Conservation (phyloP, 805 yeast genomes). For the Jamesozyma rosinii region DNA sequence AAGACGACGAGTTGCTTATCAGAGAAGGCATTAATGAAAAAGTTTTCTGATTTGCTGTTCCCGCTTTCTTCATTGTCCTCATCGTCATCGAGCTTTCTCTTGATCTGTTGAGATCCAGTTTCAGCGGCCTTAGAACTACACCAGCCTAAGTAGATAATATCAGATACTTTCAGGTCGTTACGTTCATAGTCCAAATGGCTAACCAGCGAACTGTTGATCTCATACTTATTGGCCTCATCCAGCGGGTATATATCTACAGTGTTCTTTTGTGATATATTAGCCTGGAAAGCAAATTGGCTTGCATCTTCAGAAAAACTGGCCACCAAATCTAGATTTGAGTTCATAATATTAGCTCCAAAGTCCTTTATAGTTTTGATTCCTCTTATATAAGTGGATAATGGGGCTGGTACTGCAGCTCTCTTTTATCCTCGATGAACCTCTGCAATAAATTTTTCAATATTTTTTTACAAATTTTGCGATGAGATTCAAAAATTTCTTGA, state of each 20-base stretch:
- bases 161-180: conserved; percentile 23
- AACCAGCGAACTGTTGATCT: conserved; percentile 26
- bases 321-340: conserved; percentile 12
- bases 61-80: conserved; percentile 4
- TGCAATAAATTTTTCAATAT: background rate
- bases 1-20: conserved; percentile 28
- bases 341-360: conserved; percentile 6
- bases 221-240: conserved; percentile 18
- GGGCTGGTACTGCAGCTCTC: too few species aligned
- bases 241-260: conserved; percentile 29
- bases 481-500: background rate
- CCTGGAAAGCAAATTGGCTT: conserved; percentile 29
- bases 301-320: conserved; percentile 26
- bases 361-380: background rate
- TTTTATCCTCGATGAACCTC: too few species aligned
- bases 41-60: conserved; percentile 11
- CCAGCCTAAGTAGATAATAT: conserved; percentile 24
- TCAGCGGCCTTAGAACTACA: conserved; percentile 8
- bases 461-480: conserved; percentile 3
- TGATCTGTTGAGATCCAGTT: conserved; percentile 5
- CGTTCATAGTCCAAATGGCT: conserved; percentile 27
- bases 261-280: conserved; percentile 28
- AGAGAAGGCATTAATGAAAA: conserved; percentile 24
- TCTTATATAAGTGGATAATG: background rate
- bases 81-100: conserved; percentile 20